Evolutionary conservation across 2,329 filamentous ascomycete genomes (phyloP).

Genomic region (Fusarium dlaminii): DNA sequence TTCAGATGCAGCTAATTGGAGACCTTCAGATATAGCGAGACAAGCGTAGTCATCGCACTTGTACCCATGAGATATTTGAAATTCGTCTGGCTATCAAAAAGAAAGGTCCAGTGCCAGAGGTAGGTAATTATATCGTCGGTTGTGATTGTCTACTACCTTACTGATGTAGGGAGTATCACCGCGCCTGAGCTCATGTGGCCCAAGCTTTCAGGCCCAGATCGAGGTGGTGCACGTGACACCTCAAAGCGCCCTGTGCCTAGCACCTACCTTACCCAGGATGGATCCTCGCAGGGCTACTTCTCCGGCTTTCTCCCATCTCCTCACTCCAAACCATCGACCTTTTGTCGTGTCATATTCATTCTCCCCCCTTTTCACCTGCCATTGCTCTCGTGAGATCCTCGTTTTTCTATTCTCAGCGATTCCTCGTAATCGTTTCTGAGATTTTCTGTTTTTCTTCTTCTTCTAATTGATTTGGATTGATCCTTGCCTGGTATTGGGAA

Average conservation of each 20-base stretch:
- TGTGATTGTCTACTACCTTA: not conserved
- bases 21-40: not conserved
- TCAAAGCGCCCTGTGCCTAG: conserved; percentile 6
- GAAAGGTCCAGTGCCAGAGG: not conserved
- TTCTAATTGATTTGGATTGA: conserved; percentile 29
- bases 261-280: not conserved
- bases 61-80: not conserved
- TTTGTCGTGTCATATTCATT: conserved; percentile 39
- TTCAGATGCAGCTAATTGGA: not conserved
- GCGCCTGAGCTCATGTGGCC: not conserved
- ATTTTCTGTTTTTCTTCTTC: conserved; percentile 12
- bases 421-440: conserved; percentile 27
- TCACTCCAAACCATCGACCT: conserved; percentile 32
- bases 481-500: conserved; percentile 20
- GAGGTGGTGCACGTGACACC: conserved; percentile 23
- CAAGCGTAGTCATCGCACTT: not conserved
- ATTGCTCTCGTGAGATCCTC: conserved; percentile 34
- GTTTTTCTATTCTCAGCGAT: conserved; percentile 33
- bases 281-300: conserved; percentile 36
- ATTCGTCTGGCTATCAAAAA: not conserved
- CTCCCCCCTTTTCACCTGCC: conserved; percentile 28
- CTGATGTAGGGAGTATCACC: not conserved
- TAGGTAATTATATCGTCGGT: not conserved
- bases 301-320: conserved; percentile 41
- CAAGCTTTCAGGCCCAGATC: conserved; percentile 14